Conservation (phyloP, 495 filamentous ascomycete species). For the Penicillium riverlandense region DNA sequence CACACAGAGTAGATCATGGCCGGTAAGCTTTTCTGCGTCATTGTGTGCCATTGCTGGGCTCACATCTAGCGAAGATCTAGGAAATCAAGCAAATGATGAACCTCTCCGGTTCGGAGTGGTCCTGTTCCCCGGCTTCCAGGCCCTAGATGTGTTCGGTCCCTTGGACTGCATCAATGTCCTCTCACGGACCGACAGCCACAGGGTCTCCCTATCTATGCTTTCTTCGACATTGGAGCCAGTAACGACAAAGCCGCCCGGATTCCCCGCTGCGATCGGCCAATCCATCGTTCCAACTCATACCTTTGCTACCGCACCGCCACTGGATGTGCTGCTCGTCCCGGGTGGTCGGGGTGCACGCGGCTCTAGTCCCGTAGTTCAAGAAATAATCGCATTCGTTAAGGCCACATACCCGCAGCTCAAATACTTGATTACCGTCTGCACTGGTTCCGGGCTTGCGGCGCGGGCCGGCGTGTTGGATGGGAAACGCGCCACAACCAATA, state of each 20-base stretch:
- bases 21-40: too few relatives aligned
- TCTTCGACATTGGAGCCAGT: slow-evolving; percentile 48
- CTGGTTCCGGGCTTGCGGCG: slow-evolving; percentile 46
- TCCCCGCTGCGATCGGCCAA: slow-evolving; percentile 23
- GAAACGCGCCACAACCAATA: slow-evolving; percentile 47
- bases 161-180: slow-evolving; percentile 56
- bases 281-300: slow-evolving; percentile 56
- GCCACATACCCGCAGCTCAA: slow-evolving; percentile 32
- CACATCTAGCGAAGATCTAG: too few relatives aligned
- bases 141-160: slow-evolving; percentile 50
- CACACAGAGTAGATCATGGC: too few relatives aligned
- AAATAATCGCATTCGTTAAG: slow-evolving; percentile 39
- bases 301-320: slow-evolving; percentile 25
- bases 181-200: slow-evolving; percentile 22
- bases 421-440: slow-evolving; percentile 60
- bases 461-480: slow-evolving; percentile 52
- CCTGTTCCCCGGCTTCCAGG: slow-evolving; percentile 30
- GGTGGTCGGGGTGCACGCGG: slow-evolving; percentile 51
- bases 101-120: slow-evolving; percentile 18
- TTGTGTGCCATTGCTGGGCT: too few relatives aligned
- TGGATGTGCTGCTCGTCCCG: slow-evolving; percentile 62
- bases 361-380: slow-evolving; percentile 7
- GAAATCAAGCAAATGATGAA: too few relatives aligned
- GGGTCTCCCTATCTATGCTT: slow-evolving; percentile 24
- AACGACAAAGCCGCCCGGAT: slow-evolving; percentile 19